These are phyloP conservation scores for Carex arenaria DNA, from an alignment of 202 grass and related monocot genomes.

Conservation along the genomic window DNA sequence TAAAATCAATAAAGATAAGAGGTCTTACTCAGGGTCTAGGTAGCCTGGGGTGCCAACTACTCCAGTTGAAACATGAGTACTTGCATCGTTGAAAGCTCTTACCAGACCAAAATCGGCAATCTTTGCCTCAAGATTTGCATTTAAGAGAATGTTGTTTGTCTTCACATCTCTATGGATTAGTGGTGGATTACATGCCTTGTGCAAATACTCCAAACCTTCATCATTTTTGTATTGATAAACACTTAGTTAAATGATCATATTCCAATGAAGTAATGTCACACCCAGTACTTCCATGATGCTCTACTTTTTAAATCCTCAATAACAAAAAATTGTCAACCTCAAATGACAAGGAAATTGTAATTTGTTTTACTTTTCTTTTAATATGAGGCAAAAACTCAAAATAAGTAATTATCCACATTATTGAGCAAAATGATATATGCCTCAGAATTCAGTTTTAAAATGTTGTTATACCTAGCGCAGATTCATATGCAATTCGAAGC, in stretches of 20 bases:
- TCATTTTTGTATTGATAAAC: background rate
- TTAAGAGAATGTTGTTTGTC: conserved; percentile 50
- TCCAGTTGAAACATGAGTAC: conserved; percentile 24
- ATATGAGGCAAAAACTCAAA: no score
- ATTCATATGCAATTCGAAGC: conserved; percentile 31
- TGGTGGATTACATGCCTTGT: conserved; percentile 41
- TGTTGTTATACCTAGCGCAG: conserved; percentile 19
- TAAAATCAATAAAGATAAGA: background rate
- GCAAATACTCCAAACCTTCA: conserved; percentile 56
- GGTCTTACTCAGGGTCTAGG: conserved; percentile 37
- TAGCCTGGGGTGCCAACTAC: conserved; percentile 35
- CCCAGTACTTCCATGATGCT: background rate
- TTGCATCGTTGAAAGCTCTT: conserved; percentile 21
- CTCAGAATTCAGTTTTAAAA: no score
- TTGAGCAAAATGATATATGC: no score
- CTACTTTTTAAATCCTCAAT: background rate
- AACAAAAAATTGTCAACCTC: background rate
- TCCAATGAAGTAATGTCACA: background rate
- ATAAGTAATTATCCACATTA: no score
- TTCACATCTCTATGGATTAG: conserved; percentile 57
- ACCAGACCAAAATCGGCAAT: conserved; percentile 53
- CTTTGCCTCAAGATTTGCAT: conserved; percentile 35
- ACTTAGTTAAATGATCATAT: background rate
- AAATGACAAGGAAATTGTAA: background rate
- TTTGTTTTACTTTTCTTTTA: no score